A percentile compares a stretch with the other conserved stretches of the same genome.
phyloP scores from a whole-genome alignment of 179 eudicot genomes.

The Gypsophila paniculata region DNA sequence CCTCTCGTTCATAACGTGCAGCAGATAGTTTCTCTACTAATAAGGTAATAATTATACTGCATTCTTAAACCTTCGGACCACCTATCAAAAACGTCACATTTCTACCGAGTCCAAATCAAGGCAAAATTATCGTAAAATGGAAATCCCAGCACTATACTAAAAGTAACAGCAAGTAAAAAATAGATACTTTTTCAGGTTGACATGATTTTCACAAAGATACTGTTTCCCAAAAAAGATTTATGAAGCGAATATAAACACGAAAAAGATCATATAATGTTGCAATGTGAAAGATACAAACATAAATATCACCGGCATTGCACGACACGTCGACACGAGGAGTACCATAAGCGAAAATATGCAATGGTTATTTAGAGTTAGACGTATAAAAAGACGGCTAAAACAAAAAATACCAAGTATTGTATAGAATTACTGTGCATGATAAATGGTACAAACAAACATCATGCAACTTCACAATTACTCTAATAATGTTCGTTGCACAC shows the following conservation, averaged over 20 bases:
- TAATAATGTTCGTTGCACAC: too few species aligned
- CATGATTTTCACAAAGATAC: neutral
- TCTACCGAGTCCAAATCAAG: neutral
- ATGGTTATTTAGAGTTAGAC: neutral
- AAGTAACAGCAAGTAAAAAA: neutral
- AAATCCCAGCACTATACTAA: neutral
- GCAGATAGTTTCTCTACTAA: neutral
- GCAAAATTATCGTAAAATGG: neutral
- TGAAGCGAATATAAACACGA: neutral
- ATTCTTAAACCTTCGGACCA: neutral
- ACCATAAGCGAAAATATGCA: neutral
- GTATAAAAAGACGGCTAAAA: conserved; percentile 9
- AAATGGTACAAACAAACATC: neutral
- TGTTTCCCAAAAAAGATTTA: neutral
- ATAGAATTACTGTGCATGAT: too few species aligned
- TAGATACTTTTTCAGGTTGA: neutral
- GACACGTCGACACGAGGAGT: neutral
- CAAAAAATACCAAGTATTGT: too few species aligned
- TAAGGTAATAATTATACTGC: neutral
- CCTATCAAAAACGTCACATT: neutral
- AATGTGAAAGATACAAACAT: too few species aligned
- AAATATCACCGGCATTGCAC: neutral
- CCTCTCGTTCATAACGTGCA: neutral
- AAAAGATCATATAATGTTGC: neutral
- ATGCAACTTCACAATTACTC: too few species aligned